Evolutionary conservation across 441 rosid species (phyloP), one percentile per base, ranked within the genome.

Genomic region (Gossypium trilobum): DNA sequence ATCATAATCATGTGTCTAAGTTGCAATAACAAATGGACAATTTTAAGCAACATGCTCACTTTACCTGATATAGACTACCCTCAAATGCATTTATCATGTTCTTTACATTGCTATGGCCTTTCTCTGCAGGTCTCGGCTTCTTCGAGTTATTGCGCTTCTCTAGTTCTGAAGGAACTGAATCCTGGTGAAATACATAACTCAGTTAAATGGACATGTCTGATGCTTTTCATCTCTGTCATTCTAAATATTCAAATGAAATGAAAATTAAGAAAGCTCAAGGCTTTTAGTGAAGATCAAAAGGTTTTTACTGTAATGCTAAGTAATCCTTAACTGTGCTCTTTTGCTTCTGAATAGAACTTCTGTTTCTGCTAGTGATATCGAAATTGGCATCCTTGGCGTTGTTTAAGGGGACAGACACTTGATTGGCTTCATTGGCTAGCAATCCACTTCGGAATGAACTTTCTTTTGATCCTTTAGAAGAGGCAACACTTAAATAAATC

Each of bases 41-140:
- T 64, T 50, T 71, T 27, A 25, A 46, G 71, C 29, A 55, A 31
- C 44, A 65, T 29, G 25, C 71, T 65, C 67, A 56, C 5, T 9
- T 22, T 79, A 90, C 99, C 97, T 89, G 89, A 85, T 82, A 72
- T 69, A 67, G 73, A 75, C 88, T 79, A 79, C 81, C 80, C 83
- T 90, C 93, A 64, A 91, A 93, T 71, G 76, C 88, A 76, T 86
- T 88, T 71, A 89, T 86, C 97, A 92, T 85, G 71, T 88, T 88
- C 82, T 85, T 81, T 73, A 94, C 91, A 79, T 78, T 88, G 84
- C 82, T 84, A 57, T 84, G 82, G 75, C 71, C 77, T 79, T 79
- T 88, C 81, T 77, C 82, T 3, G 72, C 73, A 16, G 79, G 58
- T 6, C 52, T 58, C 10, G 19, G 83, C 72, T 78, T 75, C 83